These are phyloP conservation scores for Lagenaria siceraria DNA, from an alignment of 306 rosid genomes.

Conservation along the genomic window DNA sequence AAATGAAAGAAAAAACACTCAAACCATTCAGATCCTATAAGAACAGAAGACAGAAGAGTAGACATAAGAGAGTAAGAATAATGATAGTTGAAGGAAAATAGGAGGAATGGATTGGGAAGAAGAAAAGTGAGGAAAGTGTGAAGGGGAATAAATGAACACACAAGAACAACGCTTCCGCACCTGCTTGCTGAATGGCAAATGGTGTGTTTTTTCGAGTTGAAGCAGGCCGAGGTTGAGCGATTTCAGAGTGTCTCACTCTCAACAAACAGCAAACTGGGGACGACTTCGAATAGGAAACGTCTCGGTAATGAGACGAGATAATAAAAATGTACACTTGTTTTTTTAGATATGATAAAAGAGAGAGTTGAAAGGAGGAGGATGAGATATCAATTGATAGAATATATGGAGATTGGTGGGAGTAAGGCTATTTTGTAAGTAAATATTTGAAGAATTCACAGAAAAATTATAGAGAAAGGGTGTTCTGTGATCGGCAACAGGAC, in stretches of 20 bases:
- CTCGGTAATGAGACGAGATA: constrained; percentile 36
- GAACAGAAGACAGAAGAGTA: constrained; percentile 38
- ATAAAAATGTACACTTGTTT: constrained; percentile 70
- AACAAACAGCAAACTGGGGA: constrained; percentile 21
- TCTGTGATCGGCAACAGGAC: background rate
- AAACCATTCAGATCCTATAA: constrained; percentile 53
- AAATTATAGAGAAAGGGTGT: constrained; percentile 8
- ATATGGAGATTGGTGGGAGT: constrained; percentile 13
- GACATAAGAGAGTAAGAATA: constrained; percentile 28
- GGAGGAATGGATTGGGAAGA: constrained; percentile 18
- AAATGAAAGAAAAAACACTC: constrained; percentile 8
- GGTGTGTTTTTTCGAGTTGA: constrained; percentile 35
- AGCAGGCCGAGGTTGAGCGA: constrained; percentile 92
- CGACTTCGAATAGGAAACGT: background rate
- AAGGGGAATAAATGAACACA: background rate
- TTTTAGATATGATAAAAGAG: constrained; percentile 28
- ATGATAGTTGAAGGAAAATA: constrained; percentile 16
- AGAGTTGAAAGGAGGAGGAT: constrained; percentile 8
- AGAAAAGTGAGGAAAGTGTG: constrained; percentile 14
- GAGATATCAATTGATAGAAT: constrained; percentile 9
- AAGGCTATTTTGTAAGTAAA: constrained; percentile 16
- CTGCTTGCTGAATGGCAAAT: constrained; percentile 51
- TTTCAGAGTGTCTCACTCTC: constrained; percentile 14
- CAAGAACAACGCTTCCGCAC: constrained; percentile 82
- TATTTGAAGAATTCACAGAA: constrained; percentile 16